Evolutionary conservation across 257 asterid species (phyloP), one percentile per base, ranked within the genome.

Genomic region (Anisodus acutangulus): DNA sequence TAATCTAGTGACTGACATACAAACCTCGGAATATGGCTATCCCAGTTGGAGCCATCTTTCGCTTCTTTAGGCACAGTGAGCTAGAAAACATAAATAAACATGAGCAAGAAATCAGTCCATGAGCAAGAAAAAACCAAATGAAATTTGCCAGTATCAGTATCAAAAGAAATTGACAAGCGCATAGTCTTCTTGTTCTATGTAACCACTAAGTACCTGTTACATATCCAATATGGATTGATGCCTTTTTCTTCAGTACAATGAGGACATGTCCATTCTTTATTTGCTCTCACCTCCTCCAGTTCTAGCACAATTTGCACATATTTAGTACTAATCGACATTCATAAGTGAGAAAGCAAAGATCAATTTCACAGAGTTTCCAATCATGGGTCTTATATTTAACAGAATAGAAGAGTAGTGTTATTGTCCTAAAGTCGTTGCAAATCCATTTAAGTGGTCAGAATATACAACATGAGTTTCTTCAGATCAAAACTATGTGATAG

Each of bases 11-110:
- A 43, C 13, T 7, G 67, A 81, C 70, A 41, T 22, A 86, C 91
- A 47, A 78, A 95, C 98, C 98, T 95, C 85, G 90, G 80, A 10
- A 93, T 84, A 93, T 94, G 66, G 98, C 94, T 54, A 92, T 88
- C 84, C 97, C 98, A 12, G 97, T 93, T 45, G 98, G 98, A 85
- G 82, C 87, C 95, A 95, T 93, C 85, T 92, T 87, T 71, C 93
- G 90, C 90, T 88, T 90, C 92, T 90, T 94, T 57, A 95, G 87
- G 89, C 97, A 94, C 26, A 94, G 12, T 17, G 98, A 95, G 90
- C 98, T 95, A 51, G 57, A 82, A n/a, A 47, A n/a, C n/a, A 17
- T 47, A 22, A 49, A 22, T 0, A 74, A 1, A 31, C 41, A 64
- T 41, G 45, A 85, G 60, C 78, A 71, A 45, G 31, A 54, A 53